A percentile compares a stretch with the other conserved stretches of the same genome.
Conservation (phyloP, 2,329 filamentous ascomycete genomes). For the Phyllosticta citrichinensis region DNA sequence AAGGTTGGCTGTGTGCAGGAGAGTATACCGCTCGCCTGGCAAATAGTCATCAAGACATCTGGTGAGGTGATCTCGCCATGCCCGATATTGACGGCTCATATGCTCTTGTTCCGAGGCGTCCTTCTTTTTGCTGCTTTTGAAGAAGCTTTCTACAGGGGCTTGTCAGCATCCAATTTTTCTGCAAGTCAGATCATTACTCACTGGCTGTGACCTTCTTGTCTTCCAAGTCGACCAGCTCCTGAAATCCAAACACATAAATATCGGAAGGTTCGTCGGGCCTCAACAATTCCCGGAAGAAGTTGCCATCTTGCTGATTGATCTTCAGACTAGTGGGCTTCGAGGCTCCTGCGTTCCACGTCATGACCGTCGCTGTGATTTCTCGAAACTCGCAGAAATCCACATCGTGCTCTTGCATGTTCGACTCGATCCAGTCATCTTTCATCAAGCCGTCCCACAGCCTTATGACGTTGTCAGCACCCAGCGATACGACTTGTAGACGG, state of each 20-base stretch:
- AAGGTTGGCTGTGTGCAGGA: conserved; percentile 80
- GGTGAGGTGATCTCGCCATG: conserved; percentile 86
- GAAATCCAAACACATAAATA: conserved; percentile 90
- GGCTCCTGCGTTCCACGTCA: conserved; percentile 98
- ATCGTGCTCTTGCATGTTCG: conserved; percentile 76
- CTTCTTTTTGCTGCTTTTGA: conserved; percentile 68
- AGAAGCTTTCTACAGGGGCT: conserved; percentile 55
- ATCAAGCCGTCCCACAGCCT: conserved; percentile 87
- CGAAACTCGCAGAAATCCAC: conserved; percentile 77
- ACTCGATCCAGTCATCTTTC: conserved; percentile 89
- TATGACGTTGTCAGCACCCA: conserved; percentile 79
- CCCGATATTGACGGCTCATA: conserved; percentile 95
- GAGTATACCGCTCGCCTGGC: conserved; percentile 66
- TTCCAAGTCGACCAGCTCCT: conserved; percentile 95
- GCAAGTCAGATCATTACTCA: conserved; percentile 28
- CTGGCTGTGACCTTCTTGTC: conserved; percentile 97
- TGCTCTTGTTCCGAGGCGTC: conserved; percentile 75
- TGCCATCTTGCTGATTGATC: conserved; percentile 57
- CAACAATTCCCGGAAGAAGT: conserved; percentile 74
- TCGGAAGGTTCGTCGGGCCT: conserved; percentile 71
- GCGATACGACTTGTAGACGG: conserved; percentile 70
- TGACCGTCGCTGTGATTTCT: conserved; percentile 65
- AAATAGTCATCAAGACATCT: conserved; percentile 75
- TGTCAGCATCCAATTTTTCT: neutral
- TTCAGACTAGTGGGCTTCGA: conserved; percentile 77